Percentiles rank a stretch among this genome's conserved stretches.
Evolutionary conservation across 345 rosid genomes (phyloP).

Genomic region (Microcos paniculata): DNA sequence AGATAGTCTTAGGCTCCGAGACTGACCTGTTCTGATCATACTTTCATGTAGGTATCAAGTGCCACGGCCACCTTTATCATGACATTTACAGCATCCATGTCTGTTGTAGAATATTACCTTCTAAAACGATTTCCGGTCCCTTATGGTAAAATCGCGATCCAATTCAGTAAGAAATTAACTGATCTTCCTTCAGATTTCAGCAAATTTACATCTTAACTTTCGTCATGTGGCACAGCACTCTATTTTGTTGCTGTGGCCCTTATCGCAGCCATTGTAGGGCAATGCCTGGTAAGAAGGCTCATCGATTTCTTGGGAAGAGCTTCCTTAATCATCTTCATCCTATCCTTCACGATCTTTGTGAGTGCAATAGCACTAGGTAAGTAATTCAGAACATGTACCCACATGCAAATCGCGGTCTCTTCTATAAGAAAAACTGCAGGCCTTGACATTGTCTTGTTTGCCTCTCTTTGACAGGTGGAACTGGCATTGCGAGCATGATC

Average conservation of each 20-base stretch:
- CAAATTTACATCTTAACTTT: not conserved
- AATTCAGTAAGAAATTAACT: not conserved
- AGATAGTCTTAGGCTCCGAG: no score
- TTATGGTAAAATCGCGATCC: slow-evolving; percentile 26
- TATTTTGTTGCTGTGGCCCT: slow-evolving; percentile 31
- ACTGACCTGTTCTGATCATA: no score
- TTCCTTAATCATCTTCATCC: slow-evolving; percentile 36
- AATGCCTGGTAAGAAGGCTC: no score
- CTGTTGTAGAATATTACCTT: slow-evolving; percentile 46
- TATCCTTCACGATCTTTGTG: slow-evolving; percentile 30
- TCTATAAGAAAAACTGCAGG: no score
- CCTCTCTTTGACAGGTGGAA: no score
- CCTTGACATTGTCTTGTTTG: no score
- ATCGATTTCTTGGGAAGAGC: slow-evolving; percentile 39
- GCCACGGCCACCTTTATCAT: slow-evolving; percentile 51
- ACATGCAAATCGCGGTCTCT: no score
- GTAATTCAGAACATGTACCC: no score
- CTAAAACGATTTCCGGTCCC: slow-evolving; percentile 51
- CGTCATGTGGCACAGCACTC: slow-evolving; percentile 23
- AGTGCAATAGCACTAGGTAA: slow-evolving; percentile 38
- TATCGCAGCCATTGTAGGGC: slow-evolving; percentile 38
- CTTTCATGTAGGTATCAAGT: slow-evolving; percentile 58
- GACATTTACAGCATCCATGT: slow-evolving; percentile 52
- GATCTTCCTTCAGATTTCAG: not conserved
- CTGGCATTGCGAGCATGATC: no score